Evolutionary conservation across 148 eudicot species (phyloP).

Genomic region (Camellia japonica): DNA sequence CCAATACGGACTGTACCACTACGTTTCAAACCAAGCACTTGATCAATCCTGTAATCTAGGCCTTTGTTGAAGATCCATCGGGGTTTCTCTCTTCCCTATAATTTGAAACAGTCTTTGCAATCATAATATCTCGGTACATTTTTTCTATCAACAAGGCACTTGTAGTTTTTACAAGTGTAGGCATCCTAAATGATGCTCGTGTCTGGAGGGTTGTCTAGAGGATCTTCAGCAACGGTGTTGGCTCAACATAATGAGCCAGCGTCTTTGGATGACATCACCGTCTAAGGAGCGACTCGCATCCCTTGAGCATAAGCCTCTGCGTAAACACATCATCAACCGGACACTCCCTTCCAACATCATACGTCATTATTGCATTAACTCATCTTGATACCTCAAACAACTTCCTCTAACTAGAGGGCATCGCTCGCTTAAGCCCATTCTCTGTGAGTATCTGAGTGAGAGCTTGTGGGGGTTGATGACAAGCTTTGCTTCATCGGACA

Average conservation of each 20-base stretch:
- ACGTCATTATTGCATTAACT: constrained; percentile 30
- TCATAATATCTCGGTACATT: constrained; percentile 25
- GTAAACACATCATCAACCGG: constrained; percentile 33
- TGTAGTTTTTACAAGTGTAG: constrained; percentile 38
- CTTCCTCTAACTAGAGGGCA: constrained; percentile 33
- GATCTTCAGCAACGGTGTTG: constrained; percentile 25
- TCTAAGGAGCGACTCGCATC: constrained; percentile 45
- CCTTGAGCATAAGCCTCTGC: constrained; percentile 30
- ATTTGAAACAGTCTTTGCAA: constrained; percentile 41
- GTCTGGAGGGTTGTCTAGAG: constrained; percentile 37
- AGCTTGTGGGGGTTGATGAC: constrained; percentile 38
- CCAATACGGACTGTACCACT: constrained; percentile 33
- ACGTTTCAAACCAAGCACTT: constrained; percentile 22
- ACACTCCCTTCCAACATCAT: constrained; percentile 29
- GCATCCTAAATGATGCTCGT: constrained; percentile 39
- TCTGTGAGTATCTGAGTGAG: constrained; percentile 30
- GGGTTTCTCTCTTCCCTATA: constrained; percentile 31
- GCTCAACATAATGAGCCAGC: constrained; percentile 22
- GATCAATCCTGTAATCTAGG: constrained; percentile 33
- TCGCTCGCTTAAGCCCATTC: constrained; percentile 26
- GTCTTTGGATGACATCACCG: constrained; percentile 42
- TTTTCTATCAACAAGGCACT: constrained; percentile 25
- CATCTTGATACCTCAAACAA: constrained; percentile 27
- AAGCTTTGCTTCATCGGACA: constrained; percentile 25
- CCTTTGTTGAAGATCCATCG: constrained; percentile 33